These are phyloP conservation scores for Rhynchospora tenuis DNA, from an alignment of 176 grass and related monocot species.

Conservation along the genomic window DNA sequence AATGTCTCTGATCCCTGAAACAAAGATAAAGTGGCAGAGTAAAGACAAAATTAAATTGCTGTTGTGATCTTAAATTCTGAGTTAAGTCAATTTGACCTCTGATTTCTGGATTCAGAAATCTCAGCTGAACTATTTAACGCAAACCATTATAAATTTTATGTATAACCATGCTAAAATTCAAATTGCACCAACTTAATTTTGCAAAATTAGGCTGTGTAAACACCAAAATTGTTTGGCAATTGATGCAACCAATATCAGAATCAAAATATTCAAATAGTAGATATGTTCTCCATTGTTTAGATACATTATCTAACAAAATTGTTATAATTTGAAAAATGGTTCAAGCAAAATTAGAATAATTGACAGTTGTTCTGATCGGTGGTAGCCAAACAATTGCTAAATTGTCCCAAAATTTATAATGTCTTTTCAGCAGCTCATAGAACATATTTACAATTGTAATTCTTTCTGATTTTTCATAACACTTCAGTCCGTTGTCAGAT, in stretches of 20 bases:
- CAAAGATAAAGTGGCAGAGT: slow-evolving; percentile 15
- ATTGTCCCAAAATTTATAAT: neutral
- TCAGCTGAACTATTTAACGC: neutral
- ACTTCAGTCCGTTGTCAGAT: neutral
- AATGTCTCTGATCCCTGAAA: slow-evolving; percentile 75
- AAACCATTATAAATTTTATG: neutral
- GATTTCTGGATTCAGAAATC: neutral
- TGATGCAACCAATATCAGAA: neutral
- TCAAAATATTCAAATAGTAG: neutral
- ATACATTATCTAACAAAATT: neutral
- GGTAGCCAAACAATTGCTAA: neutral
- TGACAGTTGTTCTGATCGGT: neutral
- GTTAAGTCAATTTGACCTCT: neutral
- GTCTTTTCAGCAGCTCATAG: neutral
- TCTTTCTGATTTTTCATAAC: neutral
- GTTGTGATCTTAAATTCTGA: neutral
- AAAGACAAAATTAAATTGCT: neutral
- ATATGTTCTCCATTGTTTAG: neutral
- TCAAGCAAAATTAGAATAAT: neutral
- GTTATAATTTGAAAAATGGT: neutral
- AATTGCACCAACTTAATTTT: neutral
- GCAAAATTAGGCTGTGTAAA: neutral
- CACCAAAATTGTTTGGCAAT: neutral
- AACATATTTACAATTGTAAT: neutral
- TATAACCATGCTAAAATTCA: neutral